Conservation (phyloP, 2,329 filamentous ascomycete genomes). For the Xylaria hypoxylon region DNA sequence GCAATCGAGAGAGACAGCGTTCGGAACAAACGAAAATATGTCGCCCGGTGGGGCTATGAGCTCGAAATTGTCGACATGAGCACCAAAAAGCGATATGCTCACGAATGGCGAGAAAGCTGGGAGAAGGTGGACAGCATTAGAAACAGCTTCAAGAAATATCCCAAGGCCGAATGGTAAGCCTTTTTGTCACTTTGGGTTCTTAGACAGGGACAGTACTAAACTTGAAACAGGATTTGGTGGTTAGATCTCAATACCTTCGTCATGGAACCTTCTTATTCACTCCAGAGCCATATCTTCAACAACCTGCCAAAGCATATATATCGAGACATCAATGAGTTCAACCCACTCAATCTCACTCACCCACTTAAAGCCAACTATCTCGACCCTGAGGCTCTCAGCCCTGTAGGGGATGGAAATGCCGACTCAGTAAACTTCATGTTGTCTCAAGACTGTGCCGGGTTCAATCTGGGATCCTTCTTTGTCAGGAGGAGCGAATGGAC, state of each 20-base stretch:
- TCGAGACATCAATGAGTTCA: constrained; percentile 96
- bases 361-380: constrained; percentile 80
- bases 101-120: constrained; percentile 99
- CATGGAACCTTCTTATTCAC: constrained; percentile 93
- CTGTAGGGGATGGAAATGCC: constrained; percentile 79
- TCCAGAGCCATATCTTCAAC: constrained; percentile 92
- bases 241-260: constrained; percentile 96
- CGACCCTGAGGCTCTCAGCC: constrained; percentile 77
- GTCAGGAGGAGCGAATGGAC: constrained; percentile 87
- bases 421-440: constrained; percentile 89
- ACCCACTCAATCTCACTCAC: constrained; percentile 92
- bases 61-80: constrained; percentile 98
- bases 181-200: neutral
- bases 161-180: constrained; percentile 91
- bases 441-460: constrained; percentile 93
- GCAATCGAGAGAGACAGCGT: constrained; percentile 97
- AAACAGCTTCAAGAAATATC: constrained; percentile 90
- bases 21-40: constrained; percentile 93
- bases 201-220: constrained; percentile 22
- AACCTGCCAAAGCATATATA: constrained; percentile 80
- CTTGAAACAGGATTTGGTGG: constrained; percentile 91
- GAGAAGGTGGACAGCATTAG: constrained; percentile 97
- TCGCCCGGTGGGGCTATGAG: constrained; percentile 89
- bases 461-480: constrained; percentile 97
- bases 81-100: constrained; percentile 97